These are phyloP conservation scores for Alectoria sarmentosa DNA, from an alignment of 495 filamentous ascomycete species.

Conservation along the genomic window DNA sequence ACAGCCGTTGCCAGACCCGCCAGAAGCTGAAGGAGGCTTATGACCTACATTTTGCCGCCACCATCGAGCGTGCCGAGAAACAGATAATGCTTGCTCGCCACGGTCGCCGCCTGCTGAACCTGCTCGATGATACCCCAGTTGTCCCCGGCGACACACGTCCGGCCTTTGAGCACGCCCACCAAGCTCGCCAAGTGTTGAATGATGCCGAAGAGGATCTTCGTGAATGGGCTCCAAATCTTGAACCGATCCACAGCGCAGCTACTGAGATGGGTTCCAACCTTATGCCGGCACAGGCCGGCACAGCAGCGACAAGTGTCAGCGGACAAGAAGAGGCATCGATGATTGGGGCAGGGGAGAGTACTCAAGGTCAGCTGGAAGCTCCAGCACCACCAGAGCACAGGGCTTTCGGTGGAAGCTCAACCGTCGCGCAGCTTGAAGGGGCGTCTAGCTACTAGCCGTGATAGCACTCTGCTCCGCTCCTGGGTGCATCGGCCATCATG, in stretches of 20 bases:
- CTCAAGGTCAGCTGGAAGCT: slow-evolving; percentile 11
- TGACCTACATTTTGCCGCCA: slow-evolving; percentile 74
- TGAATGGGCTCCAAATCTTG: slow-evolving; percentile 58
- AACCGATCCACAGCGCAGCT: slow-evolving; percentile 43
- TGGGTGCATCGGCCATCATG: neutral
- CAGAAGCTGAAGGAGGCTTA: slow-evolving; percentile 93
- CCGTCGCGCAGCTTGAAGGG: slow-evolving; percentile 13
- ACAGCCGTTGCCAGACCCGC: slow-evolving; percentile 54
- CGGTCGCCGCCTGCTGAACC: slow-evolving; percentile 72
- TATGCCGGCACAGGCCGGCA: slow-evolving; percentile 23
- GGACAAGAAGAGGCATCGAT: slow-evolving; percentile 13
- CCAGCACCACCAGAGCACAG: slow-evolving; percentile 10
- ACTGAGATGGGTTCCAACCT: slow-evolving; percentile 26
- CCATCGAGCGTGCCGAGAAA: slow-evolving; percentile 93
- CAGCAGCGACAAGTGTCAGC: slow-evolving; percentile 16
- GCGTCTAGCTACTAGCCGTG: slow-evolving; percentile 10
- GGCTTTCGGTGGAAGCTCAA: slow-evolving; percentile 20
- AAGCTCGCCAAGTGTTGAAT: slow-evolving; percentile 78
- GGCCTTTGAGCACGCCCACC: slow-evolving; percentile 53
- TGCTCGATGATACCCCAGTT: slow-evolving; percentile 86
- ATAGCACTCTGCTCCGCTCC: neutral
- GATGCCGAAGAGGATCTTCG: slow-evolving; percentile 86
- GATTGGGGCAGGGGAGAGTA: slow-evolving; percentile 5
- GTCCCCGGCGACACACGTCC: slow-evolving; percentile 74
- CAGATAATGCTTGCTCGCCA: slow-evolving; percentile 89